Percentiles rank a stretch among this genome's conserved stretches.
phyloP scores from a whole-genome alignment of 2,329 filamentous ascomycete genomes.

The Diatrype stigma region DNA sequence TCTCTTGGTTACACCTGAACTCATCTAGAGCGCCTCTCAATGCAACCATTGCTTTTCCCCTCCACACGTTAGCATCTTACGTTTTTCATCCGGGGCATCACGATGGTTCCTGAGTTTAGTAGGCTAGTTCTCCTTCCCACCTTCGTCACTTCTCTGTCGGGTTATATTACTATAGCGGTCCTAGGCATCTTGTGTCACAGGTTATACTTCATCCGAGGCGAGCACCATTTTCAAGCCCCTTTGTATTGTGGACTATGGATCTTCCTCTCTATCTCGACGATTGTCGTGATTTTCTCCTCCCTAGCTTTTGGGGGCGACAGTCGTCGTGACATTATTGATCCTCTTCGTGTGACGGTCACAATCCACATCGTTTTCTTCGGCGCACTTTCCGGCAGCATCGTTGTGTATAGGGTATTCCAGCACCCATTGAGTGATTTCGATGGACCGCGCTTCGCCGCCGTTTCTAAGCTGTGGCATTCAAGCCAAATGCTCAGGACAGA shows the following conservation, averaged over 20 bases:
- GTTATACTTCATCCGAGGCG: slow-evolving; percentile 8
- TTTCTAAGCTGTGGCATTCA: slow-evolving; percentile 12
- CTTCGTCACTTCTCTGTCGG: too few relatives aligned
- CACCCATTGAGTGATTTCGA: slow-evolving; percentile 6
- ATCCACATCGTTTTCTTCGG: slow-evolving; percentile 5
- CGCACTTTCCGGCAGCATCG: slow-evolving; percentile 3
- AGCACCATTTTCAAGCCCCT: slow-evolving; percentile 8
- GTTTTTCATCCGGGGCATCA: too few relatives aligned
- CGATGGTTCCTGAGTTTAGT: too few relatives aligned
- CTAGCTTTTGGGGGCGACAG: not conserved
- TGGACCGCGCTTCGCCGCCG: slow-evolving; percentile 7
- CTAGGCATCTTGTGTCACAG: slow-evolving; percentile 7
- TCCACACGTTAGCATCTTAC: too few relatives aligned
- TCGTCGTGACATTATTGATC: not conserved
- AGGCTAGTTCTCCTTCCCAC: too few relatives aligned
- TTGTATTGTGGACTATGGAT: slow-evolving; percentile 4
- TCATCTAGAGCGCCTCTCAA: too few relatives aligned
- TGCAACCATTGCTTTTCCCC: too few relatives aligned
- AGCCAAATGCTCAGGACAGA: slow-evolving; percentile 1
- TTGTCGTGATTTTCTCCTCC: not conserved
- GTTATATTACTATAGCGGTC: too few relatives aligned
- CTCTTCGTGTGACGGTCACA: not conserved
- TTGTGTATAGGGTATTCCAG: slow-evolving; percentile 7
- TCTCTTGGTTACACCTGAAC: not conserved
- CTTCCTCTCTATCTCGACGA: not conserved